Evolutionary conservation across 2,329 filamentous ascomycete species (phyloP).

Genomic region (Lasiodiplodia sp.): DNA sequence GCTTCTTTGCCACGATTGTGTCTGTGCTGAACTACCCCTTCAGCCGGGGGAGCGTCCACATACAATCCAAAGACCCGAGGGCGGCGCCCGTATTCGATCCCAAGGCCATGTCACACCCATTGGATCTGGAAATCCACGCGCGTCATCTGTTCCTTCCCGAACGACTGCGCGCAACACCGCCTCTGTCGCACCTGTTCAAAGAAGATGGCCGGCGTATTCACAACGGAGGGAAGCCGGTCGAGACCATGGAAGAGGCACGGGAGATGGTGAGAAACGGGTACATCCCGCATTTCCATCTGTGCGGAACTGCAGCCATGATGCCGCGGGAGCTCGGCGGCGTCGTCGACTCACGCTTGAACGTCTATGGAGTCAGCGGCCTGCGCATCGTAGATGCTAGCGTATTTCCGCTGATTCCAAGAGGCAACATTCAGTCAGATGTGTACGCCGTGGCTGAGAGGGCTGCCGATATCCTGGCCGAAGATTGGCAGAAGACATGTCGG

Average conservation of each 20-base stretch:
- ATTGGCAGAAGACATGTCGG: background rate
- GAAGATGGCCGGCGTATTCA: constrained; percentile 36
- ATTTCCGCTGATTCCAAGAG: constrained; percentile 41
- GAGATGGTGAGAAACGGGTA: constrained; percentile 34
- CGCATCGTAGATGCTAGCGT: constrained; percentile 44
- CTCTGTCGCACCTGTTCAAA: constrained; percentile 45
- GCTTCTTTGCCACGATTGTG: constrained; percentile 33
- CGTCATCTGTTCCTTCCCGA: constrained; percentile 45
- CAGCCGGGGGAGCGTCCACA: constrained; percentile 42
- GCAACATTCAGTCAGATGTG: constrained; percentile 43
- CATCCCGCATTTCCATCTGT: constrained; percentile 42
- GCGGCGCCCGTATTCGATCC: constrained; percentile 49
- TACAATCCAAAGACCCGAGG: constrained; percentile 41
- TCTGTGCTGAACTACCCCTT: constrained; percentile 41
- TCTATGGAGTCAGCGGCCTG: constrained; percentile 39
- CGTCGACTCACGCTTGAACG: constrained; percentile 39
- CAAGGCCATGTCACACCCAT: constrained; percentile 49
- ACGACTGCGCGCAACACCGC: constrained; percentile 41
- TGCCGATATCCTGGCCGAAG: constrained; percentile 38
- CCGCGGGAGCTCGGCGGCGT: constrained; percentile 41
- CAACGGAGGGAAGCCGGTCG: background rate
- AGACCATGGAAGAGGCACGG: constrained; percentile 10
- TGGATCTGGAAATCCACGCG: constrained; percentile 51
- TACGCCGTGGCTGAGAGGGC: constrained; percentile 45
- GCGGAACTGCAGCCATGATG: constrained; percentile 45